Conservation (phyloP, 805 yeast species). For the Saccharomycopsis fibuligera region DNA sequence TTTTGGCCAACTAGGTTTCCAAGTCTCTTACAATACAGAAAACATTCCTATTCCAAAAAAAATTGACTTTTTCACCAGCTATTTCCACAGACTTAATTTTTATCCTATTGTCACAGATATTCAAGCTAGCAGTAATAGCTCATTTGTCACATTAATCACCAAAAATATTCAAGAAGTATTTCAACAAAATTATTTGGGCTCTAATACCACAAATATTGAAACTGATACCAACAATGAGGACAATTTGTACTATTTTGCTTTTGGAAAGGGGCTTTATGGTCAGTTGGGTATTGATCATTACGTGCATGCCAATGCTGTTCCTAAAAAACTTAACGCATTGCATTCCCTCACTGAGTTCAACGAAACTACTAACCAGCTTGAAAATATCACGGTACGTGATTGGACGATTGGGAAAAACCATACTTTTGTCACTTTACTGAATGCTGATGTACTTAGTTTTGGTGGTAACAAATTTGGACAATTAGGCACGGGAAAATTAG, state of each 20-base stretch:
- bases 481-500: slow-evolving; percentile 73
- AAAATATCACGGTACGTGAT: slow-evolving; percentile 40
- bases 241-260: slow-evolving; percentile 42
- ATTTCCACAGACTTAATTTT: slow-evolving; percentile 33
- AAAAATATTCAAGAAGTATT: slow-evolving; percentile 28
- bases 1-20: slow-evolving; percentile 78
- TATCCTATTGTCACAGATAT: slow-evolving; percentile 46
- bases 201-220: slow-evolving; percentile 21
- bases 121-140: slow-evolving; percentile 66
- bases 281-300: slow-evolving; percentile 77
- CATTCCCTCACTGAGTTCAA: slow-evolving; percentile 44
- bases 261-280: slow-evolving; percentile 84
- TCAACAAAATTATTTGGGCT: slow-evolving; percentile 23
- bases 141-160: slow-evolving; percentile 41
- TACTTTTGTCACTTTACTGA: slow-evolving; percentile 48
- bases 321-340: slow-evolving; percentile 50
- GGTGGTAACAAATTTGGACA: slow-evolving; percentile 84
- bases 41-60: slow-evolving; percentile 63
- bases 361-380: slow-evolving; percentile 37
- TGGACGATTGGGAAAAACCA: slow-evolving; percentile 67
- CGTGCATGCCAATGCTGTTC: slow-evolving; percentile 65
- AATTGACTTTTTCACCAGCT: slow-evolving; percentile 36
- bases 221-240: slow-evolving; percentile 25
- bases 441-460: slow-evolving; percentile 67
- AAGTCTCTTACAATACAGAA: slow-evolving; percentile 60